phyloP scores from a whole-genome alignment of 208 protist genomes.

The Acanthamoeba sp. region DNA sequence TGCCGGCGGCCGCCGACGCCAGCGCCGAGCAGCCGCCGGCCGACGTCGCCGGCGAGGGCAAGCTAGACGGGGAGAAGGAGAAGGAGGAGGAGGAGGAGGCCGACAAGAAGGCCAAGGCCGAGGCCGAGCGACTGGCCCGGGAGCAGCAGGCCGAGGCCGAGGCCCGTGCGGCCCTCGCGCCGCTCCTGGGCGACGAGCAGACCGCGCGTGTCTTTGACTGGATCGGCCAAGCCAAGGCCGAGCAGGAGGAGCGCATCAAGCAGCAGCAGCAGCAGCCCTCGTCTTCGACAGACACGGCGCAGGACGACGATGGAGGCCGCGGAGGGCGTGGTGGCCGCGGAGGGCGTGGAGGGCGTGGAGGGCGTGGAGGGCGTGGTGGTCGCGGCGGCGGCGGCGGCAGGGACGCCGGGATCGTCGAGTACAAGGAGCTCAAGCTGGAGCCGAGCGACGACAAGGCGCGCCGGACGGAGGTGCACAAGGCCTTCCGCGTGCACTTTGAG shows the following conservation, averaged over 20 bases:
- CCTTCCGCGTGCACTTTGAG: slow-evolving; percentile 34
- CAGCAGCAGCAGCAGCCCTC: not conserved
- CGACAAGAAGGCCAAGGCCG: not conserved
- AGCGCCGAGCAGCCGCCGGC: not conserved
- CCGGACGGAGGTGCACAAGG: slow-evolving; percentile 55
- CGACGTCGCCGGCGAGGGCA: not conserved
- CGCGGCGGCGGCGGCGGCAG: not conserved
- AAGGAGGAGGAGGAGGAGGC: not conserved
- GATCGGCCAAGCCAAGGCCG: slow-evolving; percentile 6
- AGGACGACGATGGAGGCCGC: not conserved
- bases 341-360: not conserved
- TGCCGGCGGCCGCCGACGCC: not conserved
- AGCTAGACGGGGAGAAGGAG: not conserved
- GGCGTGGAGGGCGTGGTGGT: not conserved
- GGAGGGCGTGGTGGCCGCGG: not conserved
- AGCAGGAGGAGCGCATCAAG: not conserved
- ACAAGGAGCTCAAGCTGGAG: slow-evolving; percentile 34
- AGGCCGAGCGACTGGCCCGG: not conserved
- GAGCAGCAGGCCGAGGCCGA: slow-evolving; percentile 29
- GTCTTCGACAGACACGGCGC: no score
- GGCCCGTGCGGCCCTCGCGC: not conserved
- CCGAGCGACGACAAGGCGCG: slow-evolving; percentile 19
- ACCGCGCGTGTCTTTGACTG: not conserved
- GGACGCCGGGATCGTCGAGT: slow-evolving; percentile 4
- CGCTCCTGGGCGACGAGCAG: slow-evolving; percentile 58